Base-by-base conservation (phyloP, 306 rosid species). In the Corylus heterophylla region DNA sequence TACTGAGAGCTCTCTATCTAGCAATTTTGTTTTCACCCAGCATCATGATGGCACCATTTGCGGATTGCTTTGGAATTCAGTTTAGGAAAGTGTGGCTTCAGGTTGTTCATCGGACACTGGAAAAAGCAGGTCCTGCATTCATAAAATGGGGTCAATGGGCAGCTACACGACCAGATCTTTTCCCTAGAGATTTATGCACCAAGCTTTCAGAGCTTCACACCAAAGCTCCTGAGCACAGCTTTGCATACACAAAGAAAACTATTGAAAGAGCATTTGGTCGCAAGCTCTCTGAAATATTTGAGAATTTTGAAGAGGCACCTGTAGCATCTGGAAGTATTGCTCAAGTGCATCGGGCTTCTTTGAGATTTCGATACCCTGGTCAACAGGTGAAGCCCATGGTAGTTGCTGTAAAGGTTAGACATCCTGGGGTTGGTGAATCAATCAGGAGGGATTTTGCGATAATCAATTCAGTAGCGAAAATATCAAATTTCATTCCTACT, bases 121-220 rank as follows among this genome's bases (percentile, higher is more conserved):
- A 95, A 79, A 87, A 76, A 70, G 96, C 98, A 64, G 99, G 99
- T 61, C 99, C 98, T 7, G 98, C 99, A 31, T 95, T 95, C 83
- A 95, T 95, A 77, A 95, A 95, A 86, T 95, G 99, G 99, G 99
- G 99, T 79, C 99, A 95, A 79, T 95, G 99, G 99, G 99, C 99
- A 73, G 99, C 99, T 75, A 93, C 99, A 45, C 82, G 99, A 45
- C 99, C 99, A 71, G 99, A 95, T 90, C 98, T 95, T 74, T 95
- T 95, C 80, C 98, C 99, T 18, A 87, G 95, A 80, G 99, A 95
- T 86, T 86, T 95, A 64, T 95, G 99, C 82, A 79, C 72, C 64
- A 78, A 93, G 82, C 97, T 95, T 82, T 35, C 97, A 6, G 95
- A 91, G 77, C 98, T 95, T 89, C 99, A 95, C 77, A 85, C 87